phyloP scores from a whole-genome alignment of 2,329 filamentous ascomycete species.

The Mariannaea elegans region DNA sequence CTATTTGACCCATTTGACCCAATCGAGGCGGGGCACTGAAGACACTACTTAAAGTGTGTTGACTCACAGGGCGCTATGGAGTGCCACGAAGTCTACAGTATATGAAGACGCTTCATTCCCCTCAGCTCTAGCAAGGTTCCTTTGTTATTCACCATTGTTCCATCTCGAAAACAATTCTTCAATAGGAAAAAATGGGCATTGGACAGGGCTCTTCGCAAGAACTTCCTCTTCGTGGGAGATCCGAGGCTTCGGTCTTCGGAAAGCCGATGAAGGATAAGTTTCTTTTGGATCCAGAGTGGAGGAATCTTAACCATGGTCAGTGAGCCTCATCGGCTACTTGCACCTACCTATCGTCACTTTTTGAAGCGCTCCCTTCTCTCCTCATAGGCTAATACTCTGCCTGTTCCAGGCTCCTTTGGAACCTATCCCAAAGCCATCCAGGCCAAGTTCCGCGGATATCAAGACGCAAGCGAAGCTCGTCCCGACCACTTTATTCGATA shows the following conservation, averaged over 20 bases:
- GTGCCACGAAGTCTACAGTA: background rate
- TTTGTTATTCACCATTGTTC: too few species aligned
- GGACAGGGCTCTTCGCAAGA: conserved; percentile 23
- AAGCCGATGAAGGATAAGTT: conserved; percentile 68
- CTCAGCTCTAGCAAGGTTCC: too few species aligned
- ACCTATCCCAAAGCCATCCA: conserved; percentile 73
- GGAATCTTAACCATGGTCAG: conserved; percentile 81
- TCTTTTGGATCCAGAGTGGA: conserved; percentile 71
- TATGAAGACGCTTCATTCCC: background rate
- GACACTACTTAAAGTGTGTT: conserved; percentile 13
- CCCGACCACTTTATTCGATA: conserved; percentile 83
- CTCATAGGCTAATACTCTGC: background rate
- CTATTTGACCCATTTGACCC: conserved; percentile 3
- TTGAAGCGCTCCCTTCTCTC: conserved; percentile 7
- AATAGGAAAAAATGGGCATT: conserved; percentile 35
- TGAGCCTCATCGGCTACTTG: background rate
- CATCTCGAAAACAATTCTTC: too few species aligned
- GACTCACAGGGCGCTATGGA: conserved; percentile 22
- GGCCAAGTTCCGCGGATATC: conserved; percentile 67
- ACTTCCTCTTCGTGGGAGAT: conserved; percentile 37
- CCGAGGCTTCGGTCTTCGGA: conserved; percentile 42
- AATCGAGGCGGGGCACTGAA: background rate
- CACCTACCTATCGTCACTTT: background rate
- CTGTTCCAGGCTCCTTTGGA: conserved; percentile 75
- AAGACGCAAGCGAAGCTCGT: conserved; percentile 70